Conservation (phyloP, 257 asterid species). For the Solanum sejunctum region DNA sequence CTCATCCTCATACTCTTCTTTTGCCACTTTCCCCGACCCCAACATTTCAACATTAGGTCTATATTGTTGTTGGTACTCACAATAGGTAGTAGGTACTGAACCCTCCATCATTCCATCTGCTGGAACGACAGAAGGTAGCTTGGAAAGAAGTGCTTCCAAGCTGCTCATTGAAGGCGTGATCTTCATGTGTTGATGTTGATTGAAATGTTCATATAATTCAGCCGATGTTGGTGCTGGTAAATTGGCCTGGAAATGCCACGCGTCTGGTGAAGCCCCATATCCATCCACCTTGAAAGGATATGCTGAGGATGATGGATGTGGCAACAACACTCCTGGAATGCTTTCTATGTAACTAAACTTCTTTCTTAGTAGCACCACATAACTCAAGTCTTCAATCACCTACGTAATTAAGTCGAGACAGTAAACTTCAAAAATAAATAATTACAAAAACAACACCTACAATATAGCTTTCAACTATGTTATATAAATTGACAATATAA, state of each 20-base stretch:
- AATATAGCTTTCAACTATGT: neutral
- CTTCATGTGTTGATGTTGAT: constrained; percentile 28
- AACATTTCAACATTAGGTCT: constrained; percentile 22
- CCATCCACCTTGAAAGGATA: constrained; percentile 45
- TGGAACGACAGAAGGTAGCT: constrained; percentile 74
- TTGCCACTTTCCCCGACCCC: constrained; percentile 36
- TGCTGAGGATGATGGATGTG: constrained; percentile 83
- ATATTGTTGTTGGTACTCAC: constrained; percentile 29
- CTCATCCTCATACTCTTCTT: constrained; percentile 36
- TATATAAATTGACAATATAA: neutral
- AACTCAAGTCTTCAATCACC: constrained; percentile 92
- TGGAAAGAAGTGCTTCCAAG: constrained; percentile 91
- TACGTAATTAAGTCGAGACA: neutral
- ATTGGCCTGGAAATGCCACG: constrained; percentile 39
- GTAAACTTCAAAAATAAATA: neutral
- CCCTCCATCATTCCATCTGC: constrained; percentile 3
- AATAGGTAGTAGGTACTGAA: constrained; percentile 9
- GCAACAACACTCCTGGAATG: constrained; percentile 89
- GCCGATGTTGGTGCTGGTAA: constrained; percentile 4
- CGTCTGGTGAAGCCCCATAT: constrained; percentile 23
- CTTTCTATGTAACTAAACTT: constrained; percentile 83
- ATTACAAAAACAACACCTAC: neutral
- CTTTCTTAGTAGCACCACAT: constrained; percentile 80
- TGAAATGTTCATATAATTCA: constrained; percentile 29
- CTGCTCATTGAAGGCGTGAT: constrained; percentile 94